phyloP scores from a whole-genome alignment of 352 stramenopile genomes.

The Phytophthora rubi region DNA sequence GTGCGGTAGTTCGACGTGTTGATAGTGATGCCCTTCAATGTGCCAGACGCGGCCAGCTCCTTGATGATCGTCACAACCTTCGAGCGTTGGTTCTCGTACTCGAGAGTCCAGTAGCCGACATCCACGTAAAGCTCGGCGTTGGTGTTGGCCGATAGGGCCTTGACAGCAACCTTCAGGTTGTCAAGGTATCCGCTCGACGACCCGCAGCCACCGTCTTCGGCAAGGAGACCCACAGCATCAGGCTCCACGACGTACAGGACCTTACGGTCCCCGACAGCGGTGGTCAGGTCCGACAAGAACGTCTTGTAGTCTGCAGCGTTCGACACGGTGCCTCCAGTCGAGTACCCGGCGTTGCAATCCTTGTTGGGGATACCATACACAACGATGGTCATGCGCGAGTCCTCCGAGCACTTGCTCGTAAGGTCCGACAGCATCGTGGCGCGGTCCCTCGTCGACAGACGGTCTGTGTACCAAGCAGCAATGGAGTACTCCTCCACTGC shows the following conservation, averaged over 20 bases:
- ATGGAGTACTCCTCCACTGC: slow-evolving; percentile 47
- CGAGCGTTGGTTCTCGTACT: slow-evolving; percentile 24
- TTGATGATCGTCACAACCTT: slow-evolving; percentile 41
- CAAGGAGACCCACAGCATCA: slow-evolving; percentile 60
- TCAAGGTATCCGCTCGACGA: slow-evolving; percentile 46
- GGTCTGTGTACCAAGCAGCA: slow-evolving; percentile 62
- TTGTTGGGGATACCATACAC: slow-evolving; percentile 83
- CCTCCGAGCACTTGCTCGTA: slow-evolving; percentile 36
- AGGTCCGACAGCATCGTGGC: slow-evolving; percentile 32
- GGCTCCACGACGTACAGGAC: slow-evolving; percentile 79
- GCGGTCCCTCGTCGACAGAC: slow-evolving; percentile 35
- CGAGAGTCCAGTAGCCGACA: slow-evolving; percentile 64
- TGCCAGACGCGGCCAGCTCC: slow-evolving; percentile 30
- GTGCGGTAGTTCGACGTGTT: slow-evolving; percentile 79
- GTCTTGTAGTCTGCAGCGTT: slow-evolving; percentile 51
- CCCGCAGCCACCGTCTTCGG: slow-evolving; percentile 53
- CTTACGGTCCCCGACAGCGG: slow-evolving; percentile 52
- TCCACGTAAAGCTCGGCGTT: slow-evolving; percentile 75
- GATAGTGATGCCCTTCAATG: slow-evolving; percentile 54
- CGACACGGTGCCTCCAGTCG: slow-evolving; percentile 41
- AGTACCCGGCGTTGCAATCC: slow-evolving; percentile 69
- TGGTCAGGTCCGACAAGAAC: slow-evolving; percentile 53
- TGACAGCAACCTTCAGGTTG: slow-evolving; percentile 53
- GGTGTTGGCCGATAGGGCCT: slow-evolving; percentile 48
- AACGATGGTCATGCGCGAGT: slow-evolving; percentile 51